Evolutionary conservation across 78 protist species (phyloP).

Genomic region (slime mould (Dictyostelium discoideum)): DNA sequence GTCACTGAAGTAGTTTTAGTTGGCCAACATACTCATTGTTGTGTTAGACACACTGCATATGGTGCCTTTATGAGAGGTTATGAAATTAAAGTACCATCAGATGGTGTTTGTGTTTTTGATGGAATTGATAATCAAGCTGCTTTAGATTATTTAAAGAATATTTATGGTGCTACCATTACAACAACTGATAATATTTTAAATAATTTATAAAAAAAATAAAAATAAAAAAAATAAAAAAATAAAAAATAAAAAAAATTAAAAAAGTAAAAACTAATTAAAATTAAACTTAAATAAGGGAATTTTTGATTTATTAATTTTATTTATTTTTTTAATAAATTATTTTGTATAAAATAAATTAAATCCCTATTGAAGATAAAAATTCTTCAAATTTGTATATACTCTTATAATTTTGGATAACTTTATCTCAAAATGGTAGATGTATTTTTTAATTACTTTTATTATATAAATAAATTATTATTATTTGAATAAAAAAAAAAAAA

Average conservation of each 20-base stretch:
- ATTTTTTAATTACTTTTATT: no score
- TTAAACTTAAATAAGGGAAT: no score
- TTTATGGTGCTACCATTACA: constrained; percentile 20
- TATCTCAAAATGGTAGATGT: no score
- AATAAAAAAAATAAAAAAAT: background rate
- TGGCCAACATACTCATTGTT: constrained; percentile 55
- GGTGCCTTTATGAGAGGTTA: background rate
- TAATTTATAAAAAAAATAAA: background rate
- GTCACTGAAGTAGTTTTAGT: background rate
- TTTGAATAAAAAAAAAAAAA: no score
- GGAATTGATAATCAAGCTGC: constrained; percentile 27
- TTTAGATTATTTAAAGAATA: constrained; percentile 8
- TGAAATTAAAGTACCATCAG: background rate
- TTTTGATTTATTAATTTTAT: no score
- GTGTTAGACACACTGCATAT: constrained; percentile 40
- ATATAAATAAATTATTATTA: no score
- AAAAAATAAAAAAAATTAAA: background rate
- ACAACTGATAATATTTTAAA: background rate
- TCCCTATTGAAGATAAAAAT: no score
- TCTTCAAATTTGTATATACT: no score
- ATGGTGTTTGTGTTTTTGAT: constrained; percentile 28
- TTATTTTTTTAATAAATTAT: no score
- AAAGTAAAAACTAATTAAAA: background rate
- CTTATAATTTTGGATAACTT: no score
- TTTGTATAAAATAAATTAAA: no score